Conservation (phyloP, 2,329 filamentous ascomycete species). For the Diaporthe humulicola region DNA sequence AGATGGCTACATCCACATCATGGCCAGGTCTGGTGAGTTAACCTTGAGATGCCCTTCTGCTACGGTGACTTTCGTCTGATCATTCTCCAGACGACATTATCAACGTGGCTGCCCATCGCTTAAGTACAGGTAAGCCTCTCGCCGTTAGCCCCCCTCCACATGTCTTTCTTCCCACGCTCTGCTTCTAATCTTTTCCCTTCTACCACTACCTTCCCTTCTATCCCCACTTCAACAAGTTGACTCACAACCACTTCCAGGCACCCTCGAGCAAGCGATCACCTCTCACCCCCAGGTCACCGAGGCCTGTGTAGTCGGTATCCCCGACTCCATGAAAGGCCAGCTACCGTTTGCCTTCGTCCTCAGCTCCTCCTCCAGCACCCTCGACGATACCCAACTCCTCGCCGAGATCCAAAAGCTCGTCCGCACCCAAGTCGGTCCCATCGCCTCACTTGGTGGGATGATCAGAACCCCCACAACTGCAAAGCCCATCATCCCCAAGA, state of each 20-base stretch:
- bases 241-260: slow-evolving; percentile 62
- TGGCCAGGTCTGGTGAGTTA: slow-evolving; percentile 62
- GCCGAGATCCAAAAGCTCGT: slow-evolving; percentile 80
- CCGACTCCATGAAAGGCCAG: slow-evolving; percentile 89
- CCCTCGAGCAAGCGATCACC: slow-evolving; percentile 92
- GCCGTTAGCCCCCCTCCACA: no score
- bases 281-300: slow-evolving; percentile 84
- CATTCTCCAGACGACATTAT: slow-evolving; percentile 80
- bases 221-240: no score
- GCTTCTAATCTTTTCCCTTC: not conserved
- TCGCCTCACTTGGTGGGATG: slow-evolving; percentile 87
- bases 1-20: slow-evolving; percentile 76
- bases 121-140: slow-evolving; percentile 79
- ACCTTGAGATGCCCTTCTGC: slow-evolving; percentile 44
- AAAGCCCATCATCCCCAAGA: slow-evolving; percentile 90
- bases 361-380: slow-evolving; percentile 62
- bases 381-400: slow-evolving; percentile 61
- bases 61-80: slow-evolving; percentile 60
- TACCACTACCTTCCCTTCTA: not conserved
- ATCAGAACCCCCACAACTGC: slow-evolving; percentile 71
- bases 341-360: slow-evolving; percentile 89
- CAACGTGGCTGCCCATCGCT: slow-evolving; percentile 93
- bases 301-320: slow-evolving; percentile 87
- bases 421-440: slow-evolving; percentile 85
- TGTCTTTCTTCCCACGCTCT: not conserved